Conservation (phyloP, 192 early-diverging fungal genomes). For the Coemansia sp. region DNA sequence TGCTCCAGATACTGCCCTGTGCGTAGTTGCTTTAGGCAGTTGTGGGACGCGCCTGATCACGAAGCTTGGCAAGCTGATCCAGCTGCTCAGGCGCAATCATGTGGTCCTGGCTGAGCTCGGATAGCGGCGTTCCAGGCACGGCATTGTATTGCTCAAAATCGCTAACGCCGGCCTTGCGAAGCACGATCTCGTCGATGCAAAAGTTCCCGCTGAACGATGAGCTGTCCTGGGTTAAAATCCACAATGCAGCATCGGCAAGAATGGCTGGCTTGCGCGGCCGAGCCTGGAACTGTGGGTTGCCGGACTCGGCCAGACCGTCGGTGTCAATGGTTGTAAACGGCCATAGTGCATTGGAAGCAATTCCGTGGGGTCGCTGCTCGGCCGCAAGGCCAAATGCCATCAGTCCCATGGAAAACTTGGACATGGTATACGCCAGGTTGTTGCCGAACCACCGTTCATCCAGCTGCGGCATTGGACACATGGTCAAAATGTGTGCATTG, state of each 20-base stretch:
- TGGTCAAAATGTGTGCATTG: constrained; percentile 72
- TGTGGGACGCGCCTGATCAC: constrained; percentile 4
- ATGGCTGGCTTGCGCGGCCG: constrained; percentile 55
- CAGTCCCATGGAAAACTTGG: constrained; percentile 68
- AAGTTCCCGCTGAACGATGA: constrained; percentile 61
- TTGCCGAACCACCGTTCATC: constrained; percentile 59
- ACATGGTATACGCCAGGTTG: constrained; percentile 59
- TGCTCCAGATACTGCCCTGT: not conserved
- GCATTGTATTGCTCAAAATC: constrained; percentile 53
- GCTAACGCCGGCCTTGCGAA: constrained; percentile 61
- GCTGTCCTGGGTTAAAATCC: constrained; percentile 58
- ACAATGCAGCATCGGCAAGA: constrained; percentile 70
- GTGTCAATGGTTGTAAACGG: constrained; percentile 70
- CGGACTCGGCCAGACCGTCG: constrained; percentile 54
- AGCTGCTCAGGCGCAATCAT: constrained; percentile 30
- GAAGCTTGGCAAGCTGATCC: constrained; percentile 12
- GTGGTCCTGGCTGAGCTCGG: constrained; percentile 38
- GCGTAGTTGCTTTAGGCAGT: not conserved
- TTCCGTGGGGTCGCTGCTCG: constrained; percentile 60
- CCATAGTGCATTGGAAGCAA: constrained; percentile 72
- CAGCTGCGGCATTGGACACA: constrained; percentile 65
- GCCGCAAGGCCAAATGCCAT: constrained; percentile 65
- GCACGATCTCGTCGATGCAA: constrained; percentile 67
- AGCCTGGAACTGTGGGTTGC: constrained; percentile 27
- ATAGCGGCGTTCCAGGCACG: constrained; percentile 15